Evolutionary conservation across 2,329 filamentous ascomycete genomes (phyloP).

Genomic region (Beauveria medogensis): DNA sequence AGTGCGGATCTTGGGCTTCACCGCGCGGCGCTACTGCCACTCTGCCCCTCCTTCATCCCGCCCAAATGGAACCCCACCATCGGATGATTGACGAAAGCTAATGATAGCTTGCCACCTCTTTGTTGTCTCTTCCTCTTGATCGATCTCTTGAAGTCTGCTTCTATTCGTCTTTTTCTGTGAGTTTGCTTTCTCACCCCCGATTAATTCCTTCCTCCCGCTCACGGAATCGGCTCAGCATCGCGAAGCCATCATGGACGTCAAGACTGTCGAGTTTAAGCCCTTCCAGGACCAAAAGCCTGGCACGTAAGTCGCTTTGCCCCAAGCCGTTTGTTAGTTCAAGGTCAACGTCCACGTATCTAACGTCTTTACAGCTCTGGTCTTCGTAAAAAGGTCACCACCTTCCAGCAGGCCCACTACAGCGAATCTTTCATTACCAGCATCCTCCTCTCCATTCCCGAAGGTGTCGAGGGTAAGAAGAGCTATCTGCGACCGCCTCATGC

Average conservation of each 20-base stretch:
- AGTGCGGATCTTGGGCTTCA: slow-evolving; percentile 8
- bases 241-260: slow-evolving; percentile 52
- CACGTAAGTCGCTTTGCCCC: slow-evolving; percentile 64
- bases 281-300: slow-evolving; percentile 97
- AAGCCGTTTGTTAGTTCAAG: not conserved
- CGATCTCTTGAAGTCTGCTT: slow-evolving; percentile 12
- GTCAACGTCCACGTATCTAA: not conserved
- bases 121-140: slow-evolving; percentile 15
- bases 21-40: not conserved
- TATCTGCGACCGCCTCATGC: not conserved
- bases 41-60: slow-evolving; percentile 8
- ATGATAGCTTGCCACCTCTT: slow-evolving; percentile 8
- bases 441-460: slow-evolving; percentile 92
- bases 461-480: slow-evolving; percentile 57
- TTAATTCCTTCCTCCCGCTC: not conserved
- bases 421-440: slow-evolving; percentile 94
- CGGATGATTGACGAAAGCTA: slow-evolving; percentile 8
- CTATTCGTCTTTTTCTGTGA: not conserved
- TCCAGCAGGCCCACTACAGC: slow-evolving; percentile 91
- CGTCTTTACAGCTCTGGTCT: slow-evolving; percentile 69
- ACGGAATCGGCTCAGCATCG: slow-evolving; percentile 6
- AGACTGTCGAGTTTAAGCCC: slow-evolving; percentile 74
- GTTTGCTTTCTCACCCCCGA: not conserved
- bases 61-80: slow-evolving; percentile 9
- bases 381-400: slow-evolving; percentile 97